A percentile compares a stretch with the other conserved stretches of the same genome.
Conservation (phyloP, 345 rosid genomes). For the Pistacia integerrima region DNA sequence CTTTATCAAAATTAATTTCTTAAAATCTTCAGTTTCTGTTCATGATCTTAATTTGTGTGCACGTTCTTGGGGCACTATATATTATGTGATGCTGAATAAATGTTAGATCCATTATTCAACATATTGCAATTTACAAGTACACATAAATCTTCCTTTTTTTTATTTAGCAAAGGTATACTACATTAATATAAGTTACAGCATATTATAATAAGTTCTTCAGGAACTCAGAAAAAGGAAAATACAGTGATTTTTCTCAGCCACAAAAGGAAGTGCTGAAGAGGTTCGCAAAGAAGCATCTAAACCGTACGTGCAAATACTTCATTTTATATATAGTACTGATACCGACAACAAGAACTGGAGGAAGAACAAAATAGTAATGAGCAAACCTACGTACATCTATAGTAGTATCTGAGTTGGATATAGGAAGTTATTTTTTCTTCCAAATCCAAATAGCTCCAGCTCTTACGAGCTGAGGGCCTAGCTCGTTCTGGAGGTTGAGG, state of each 20-base stretch:
- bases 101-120: not conserved
- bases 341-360: not conserved
- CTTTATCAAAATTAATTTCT: too few relatives aligned
- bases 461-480: constrained; percentile 57
- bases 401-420: not conserved
- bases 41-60: not conserved
- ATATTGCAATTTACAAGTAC: not conserved
- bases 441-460: constrained; percentile 93
- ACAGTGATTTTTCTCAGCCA: not conserved
- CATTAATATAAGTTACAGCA: not conserved
- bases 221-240: not conserved
- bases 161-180: not conserved
- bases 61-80: not conserved
- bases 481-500: constrained; percentile 67
- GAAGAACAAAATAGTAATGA: too few relatives aligned
- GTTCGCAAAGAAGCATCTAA: not conserved
- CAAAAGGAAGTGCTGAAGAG: not conserved
- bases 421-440: constrained; percentile 10
- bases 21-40: too few relatives aligned
- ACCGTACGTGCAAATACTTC: not conserved
- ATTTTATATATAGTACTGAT: not conserved
- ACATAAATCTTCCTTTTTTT: not conserved
- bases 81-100: not conserved
- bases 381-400: not conserved
- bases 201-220: not conserved